Percentiles rank a stretch among this genome's conserved stretches.
Conservation (phyloP, 257 asterid species). For the Petunia axillaris region DNA sequence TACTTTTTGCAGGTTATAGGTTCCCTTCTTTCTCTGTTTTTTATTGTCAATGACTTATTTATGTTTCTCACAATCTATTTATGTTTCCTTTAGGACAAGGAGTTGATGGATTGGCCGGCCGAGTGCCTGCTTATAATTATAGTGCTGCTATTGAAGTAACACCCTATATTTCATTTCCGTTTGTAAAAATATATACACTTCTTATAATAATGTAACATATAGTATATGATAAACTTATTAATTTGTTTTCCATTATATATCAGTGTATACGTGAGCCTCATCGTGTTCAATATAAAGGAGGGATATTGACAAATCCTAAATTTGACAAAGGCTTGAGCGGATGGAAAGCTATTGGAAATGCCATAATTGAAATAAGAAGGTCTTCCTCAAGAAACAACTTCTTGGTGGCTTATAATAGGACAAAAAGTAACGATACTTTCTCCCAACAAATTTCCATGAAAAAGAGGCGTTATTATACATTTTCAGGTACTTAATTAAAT, state of each 20-base stretch:
- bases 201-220: not conserved
- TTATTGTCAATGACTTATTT: not conserved
- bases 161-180: not conserved
- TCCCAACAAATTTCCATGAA: conserved; percentile 12
- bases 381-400: conserved; percentile 2
- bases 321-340: conserved; percentile 13
- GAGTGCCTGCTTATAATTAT: not conserved
- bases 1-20: not conserved
- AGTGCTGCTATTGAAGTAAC: conserved; percentile 15
- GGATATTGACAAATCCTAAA: conserved; percentile 14
- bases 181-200: not conserved
- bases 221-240: not conserved
- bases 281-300: conserved; percentile 21
- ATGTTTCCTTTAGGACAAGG: conserved; percentile 1
- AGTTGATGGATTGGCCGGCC: not conserved
- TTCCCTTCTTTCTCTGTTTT: not conserved
- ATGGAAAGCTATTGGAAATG: not conserved
- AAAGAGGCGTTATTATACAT: not conserved
- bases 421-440: not conserved
- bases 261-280: conserved; percentile 12
- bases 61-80: conserved; percentile 5
- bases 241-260: not conserved
- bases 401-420: conserved; percentile 20
- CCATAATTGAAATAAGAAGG: conserved; percentile 9
- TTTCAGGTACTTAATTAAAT: conserved; percentile 16